Conservation (phyloP, 352 stramenopile genomes). For the Phytophthora agathidicida region DNA sequence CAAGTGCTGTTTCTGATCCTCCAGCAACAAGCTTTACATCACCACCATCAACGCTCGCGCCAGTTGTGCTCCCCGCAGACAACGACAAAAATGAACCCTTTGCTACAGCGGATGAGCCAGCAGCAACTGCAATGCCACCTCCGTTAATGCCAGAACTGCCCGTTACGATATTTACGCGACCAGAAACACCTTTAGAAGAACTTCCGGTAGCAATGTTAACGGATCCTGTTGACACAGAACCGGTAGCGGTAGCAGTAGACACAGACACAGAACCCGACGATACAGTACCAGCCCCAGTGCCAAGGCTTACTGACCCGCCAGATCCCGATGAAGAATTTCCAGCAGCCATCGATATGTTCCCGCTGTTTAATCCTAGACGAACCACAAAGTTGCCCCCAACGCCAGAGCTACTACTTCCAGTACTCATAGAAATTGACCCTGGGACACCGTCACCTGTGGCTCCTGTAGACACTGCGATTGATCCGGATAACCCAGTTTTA, state of each 20-base stretch:
- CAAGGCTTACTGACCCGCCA: conserved; percentile 23
- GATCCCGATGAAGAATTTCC: conserved; percentile 22
- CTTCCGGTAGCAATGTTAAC: conserved; percentile 26
- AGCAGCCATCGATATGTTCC: conserved; percentile 29
- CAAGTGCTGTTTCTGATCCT: conserved; percentile 23
- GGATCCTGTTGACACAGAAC: conserved; percentile 22
- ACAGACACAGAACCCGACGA: conserved; percentile 35
- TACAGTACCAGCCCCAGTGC: conserved; percentile 16
- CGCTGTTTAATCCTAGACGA: conserved; percentile 31
- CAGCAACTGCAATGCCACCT: conserved; percentile 32
- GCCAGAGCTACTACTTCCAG: conserved; percentile 34
- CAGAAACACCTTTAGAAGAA: conserved; percentile 25
- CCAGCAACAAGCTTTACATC: conserved; percentile 27
- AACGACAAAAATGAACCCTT: conserved; percentile 18
- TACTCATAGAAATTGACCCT: conserved; percentile 36
- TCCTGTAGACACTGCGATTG: conserved; percentile 34
- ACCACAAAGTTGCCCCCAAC: conserved; percentile 35
- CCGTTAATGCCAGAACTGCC: conserved; percentile 24
- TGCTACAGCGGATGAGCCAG: conserved; percentile 19
- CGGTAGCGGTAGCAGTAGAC: conserved; percentile 7
- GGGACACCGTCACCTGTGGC: conserved; percentile 18
- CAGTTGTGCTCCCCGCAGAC: conserved; percentile 25
- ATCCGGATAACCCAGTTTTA: conserved; percentile 31
- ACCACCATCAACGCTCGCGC: conserved; percentile 26
- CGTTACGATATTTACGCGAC: conserved; percentile 25